These are phyloP conservation scores for Vickermania ingenoplastis DNA, from an alignment of 208 protist species.

Conservation along the genomic window DNA sequence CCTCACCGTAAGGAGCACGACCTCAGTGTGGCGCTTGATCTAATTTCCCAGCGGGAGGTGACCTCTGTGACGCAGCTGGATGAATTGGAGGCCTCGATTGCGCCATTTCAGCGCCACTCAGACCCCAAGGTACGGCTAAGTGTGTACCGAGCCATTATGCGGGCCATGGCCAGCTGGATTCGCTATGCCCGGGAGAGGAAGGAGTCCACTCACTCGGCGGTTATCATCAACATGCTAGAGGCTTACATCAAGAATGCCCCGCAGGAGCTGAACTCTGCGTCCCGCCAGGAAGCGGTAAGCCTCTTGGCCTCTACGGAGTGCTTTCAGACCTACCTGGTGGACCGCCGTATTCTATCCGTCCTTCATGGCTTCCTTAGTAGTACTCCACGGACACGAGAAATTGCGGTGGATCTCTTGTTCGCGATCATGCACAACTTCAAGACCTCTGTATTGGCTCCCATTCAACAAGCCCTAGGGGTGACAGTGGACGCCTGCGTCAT, in stretches of 20 bases:
- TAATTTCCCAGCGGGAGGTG: slow-evolving; percentile 58
- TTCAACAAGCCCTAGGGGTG: slow-evolving; percentile 71
- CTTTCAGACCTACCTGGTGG: slow-evolving; percentile 54
- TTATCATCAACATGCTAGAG: slow-evolving; percentile 80
- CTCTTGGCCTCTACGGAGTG: slow-evolving; percentile 53
- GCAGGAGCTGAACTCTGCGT: slow-evolving; percentile 70
- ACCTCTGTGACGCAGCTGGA: slow-evolving; percentile 74
- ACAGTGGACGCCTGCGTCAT: slow-evolving; percentile 77
- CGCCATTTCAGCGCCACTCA: slow-evolving; percentile 63
- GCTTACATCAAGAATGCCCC: slow-evolving; percentile 73
- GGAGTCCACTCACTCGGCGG: slow-evolving; percentile 72
- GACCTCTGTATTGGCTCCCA: slow-evolving; percentile 23
- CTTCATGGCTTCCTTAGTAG: slow-evolving; percentile 80
- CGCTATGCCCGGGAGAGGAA: slow-evolving; percentile 68
- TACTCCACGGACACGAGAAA: slow-evolving; percentile 53
- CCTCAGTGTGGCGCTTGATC: slow-evolving; percentile 61
- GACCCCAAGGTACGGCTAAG: slow-evolving; percentile 64
- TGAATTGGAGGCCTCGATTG: slow-evolving; percentile 52
- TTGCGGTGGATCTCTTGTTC: slow-evolving; percentile 74
- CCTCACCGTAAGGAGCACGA: slow-evolving; percentile 12
- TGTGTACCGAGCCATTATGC: slow-evolving; percentile 62
- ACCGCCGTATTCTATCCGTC: slow-evolving; percentile 63
- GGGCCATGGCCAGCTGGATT: slow-evolving; percentile 54
- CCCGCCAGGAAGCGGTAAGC: slow-evolving; percentile 54
- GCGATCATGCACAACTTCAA: slow-evolving; percentile 53